Percentiles rank a stretch among this genome's conserved stretches.
These are phyloP conservation scores for Acanthochlamys bracteata DNA, from an alignment of 106 monocot genomes.

Conservation along the genomic window DNA sequence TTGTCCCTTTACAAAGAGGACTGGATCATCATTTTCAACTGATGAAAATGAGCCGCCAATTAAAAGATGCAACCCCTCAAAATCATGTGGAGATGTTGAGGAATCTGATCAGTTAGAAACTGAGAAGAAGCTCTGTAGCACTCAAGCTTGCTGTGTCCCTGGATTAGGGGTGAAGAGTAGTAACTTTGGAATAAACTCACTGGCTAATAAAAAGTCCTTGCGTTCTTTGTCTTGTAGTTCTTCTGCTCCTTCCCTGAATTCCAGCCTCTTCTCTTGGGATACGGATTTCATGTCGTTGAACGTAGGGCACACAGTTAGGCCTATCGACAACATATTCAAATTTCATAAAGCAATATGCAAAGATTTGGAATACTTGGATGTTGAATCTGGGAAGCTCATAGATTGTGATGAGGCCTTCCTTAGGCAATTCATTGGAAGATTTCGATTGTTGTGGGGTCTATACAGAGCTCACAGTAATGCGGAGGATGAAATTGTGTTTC, in stretches of 20 bases:
- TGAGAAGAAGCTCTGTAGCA: conserved; percentile 4
- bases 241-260: conserved; percentile 72
- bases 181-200: conserved; percentile 41
- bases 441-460: conserved; percentile 89
- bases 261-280: conserved; percentile 83
- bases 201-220: conserved; percentile 41
- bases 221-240: conserved; percentile 58
- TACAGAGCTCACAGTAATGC: conserved; percentile 99
- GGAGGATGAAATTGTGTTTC: conserved; percentile 98
- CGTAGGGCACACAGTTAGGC: conserved; percentile 39
- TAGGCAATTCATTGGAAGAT: conserved; percentile 84
- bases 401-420: conserved; percentile 63
- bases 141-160: conserved; percentile 56
- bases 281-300: conserved; percentile 49
- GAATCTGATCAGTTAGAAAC: conserved; percentile 12
- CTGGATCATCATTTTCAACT: conserved; percentile 5
- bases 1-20: conserved; percentile 14
- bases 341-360: conserved; percentile 96
- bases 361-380: conserved; percentile 93
- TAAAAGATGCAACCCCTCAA: conserved; percentile 36
- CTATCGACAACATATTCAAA: conserved; percentile 97
- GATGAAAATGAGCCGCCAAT: conserved; percentile 20
- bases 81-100: conserved; percentile 14
- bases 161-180: conserved; percentile 65
- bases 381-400: conserved; percentile 88